These are phyloP conservation scores for Hagleromyces aurorensis DNA, from an alignment of 805 yeast species.

Conservation along the genomic window DNA sequence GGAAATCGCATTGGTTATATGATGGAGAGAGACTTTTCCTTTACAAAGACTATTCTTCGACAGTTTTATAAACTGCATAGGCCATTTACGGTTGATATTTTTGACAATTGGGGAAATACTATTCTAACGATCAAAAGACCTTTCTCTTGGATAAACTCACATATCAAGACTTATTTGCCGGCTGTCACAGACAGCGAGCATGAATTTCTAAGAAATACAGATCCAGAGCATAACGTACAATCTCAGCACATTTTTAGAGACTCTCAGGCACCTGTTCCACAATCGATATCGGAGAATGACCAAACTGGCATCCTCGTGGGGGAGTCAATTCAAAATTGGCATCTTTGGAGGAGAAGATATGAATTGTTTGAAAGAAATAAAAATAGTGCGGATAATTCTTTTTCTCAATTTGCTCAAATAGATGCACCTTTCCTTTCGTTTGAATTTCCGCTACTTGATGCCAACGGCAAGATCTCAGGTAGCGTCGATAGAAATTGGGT, in stretches of 20 bases:
- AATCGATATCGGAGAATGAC: slow-evolving; percentile 29
- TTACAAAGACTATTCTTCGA: slow-evolving; percentile 62
- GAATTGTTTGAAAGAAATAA: slow-evolving; percentile 53
- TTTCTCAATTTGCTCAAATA: slow-evolving; percentile 75
- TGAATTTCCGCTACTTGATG: slow-evolving; percentile 71
- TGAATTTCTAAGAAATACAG: slow-evolving; percentile 2
- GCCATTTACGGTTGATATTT: slow-evolving; percentile 71
- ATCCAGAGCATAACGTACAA: slow-evolving; percentile 2
- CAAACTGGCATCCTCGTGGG: slow-evolving; percentile 54
- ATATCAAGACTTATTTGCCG: slow-evolving; percentile 66
- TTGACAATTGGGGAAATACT: slow-evolving; percentile 53
- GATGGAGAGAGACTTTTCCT: slow-evolving; percentile 72
- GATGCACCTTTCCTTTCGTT: slow-evolving; percentile 84
- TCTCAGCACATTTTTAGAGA: slow-evolving; percentile 6
- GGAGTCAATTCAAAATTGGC: slow-evolving; percentile 90
- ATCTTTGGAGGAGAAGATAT: slow-evolving; percentile 84
- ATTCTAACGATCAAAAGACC: slow-evolving; percentile 68
- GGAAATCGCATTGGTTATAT: slow-evolving; percentile 76
- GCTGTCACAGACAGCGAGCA: slow-evolving; percentile 7
- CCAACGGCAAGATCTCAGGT: slow-evolving; percentile 51
- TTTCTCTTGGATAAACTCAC: slow-evolving; percentile 83
- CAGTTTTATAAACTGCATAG: slow-evolving; percentile 81
- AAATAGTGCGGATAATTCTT: slow-evolving; percentile 33
- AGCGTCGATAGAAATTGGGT: slow-evolving; percentile 91
- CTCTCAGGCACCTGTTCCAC: slow-evolving; percentile 12